Conservation (phyloP, 2,329 filamentous ascomycete species). For the Ophiocordyceps unilateralis region DNA sequence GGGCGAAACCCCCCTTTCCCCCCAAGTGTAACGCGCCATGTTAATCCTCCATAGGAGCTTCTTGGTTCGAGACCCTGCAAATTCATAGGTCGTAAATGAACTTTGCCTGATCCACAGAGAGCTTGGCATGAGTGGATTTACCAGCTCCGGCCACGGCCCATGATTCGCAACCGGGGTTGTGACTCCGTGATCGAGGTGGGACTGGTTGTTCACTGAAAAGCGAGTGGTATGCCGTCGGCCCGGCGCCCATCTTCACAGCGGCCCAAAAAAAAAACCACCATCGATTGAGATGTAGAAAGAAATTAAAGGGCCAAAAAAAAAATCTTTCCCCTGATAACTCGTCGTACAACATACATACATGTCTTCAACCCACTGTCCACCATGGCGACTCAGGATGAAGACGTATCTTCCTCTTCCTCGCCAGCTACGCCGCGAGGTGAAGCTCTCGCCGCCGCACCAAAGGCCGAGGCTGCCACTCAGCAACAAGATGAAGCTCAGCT, state of each 20-base stretch:
- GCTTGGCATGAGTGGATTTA: neutral
- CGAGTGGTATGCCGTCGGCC: too few species aligned
- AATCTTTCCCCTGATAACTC: neutral
- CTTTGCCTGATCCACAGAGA: neutral
- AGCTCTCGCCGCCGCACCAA: neutral
- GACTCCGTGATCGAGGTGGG: neutral
- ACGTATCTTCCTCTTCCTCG: neutral
- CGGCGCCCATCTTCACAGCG: too few species aligned
- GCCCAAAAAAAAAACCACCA: too few species aligned
- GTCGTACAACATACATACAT: neutral
- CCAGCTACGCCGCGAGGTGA: neutral
- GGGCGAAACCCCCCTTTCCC: too few species aligned
- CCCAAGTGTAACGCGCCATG: neutral
- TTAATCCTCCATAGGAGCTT: neutral
- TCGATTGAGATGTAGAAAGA: too few species aligned
- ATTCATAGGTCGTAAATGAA: neutral
- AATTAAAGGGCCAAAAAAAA: too few species aligned
- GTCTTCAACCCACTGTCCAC: neutral
- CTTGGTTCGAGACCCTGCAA: too few species aligned
- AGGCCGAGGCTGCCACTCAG: neutral
- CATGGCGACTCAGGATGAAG: neutral
- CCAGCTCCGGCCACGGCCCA: neutral
- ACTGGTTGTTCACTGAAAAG: neutral
- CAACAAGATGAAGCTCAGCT: slow-evolving; percentile 1
- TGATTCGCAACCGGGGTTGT: neutral